These are phyloP conservation scores for Spongospora subterranea DNA, from an alignment of 208 protist species.

Conservation along the genomic window DNA sequence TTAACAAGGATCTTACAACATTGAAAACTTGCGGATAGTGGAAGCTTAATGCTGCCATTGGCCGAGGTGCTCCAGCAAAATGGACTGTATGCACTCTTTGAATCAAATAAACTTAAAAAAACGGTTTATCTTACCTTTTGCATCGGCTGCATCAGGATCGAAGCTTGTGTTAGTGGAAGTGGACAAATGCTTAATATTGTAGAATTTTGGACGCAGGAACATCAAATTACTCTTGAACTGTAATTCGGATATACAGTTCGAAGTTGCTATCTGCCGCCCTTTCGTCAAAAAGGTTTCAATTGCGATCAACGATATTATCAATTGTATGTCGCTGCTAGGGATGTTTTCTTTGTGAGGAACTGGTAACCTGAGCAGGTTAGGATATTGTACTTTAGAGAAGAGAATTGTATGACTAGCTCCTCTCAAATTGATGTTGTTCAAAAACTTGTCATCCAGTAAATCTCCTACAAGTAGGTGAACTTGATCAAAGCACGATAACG, in stretches of 20 bases:
- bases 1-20: neutral
- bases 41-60: conserved; percentile 45
- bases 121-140: conserved; percentile 11
- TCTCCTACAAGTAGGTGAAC: neutral
- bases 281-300: neutral
- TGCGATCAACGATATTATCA: neutral
- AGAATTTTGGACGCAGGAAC: conserved; percentile 8
- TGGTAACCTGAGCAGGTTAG: neutral
- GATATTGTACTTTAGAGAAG: neutral
- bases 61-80: neutral
- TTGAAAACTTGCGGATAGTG: conserved; percentile 32
- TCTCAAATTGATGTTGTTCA: conserved; percentile 15
- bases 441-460: neutral
- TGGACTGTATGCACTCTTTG: neutral
- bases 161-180: neutral
- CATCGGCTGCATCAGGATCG: neutral
- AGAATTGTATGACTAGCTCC: conserved; percentile 17
- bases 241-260: neutral
- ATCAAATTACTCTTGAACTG: conserved; percentile 45
- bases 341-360: neutral
- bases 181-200: neutral
- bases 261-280: neutral
- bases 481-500: neutral
- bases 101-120: neutral
- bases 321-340: neutral